phyloP scores from a whole-genome alignment of 2,329 filamentous ascomycete genomes.

The Teratosphaeria gauchensis region DNA sequence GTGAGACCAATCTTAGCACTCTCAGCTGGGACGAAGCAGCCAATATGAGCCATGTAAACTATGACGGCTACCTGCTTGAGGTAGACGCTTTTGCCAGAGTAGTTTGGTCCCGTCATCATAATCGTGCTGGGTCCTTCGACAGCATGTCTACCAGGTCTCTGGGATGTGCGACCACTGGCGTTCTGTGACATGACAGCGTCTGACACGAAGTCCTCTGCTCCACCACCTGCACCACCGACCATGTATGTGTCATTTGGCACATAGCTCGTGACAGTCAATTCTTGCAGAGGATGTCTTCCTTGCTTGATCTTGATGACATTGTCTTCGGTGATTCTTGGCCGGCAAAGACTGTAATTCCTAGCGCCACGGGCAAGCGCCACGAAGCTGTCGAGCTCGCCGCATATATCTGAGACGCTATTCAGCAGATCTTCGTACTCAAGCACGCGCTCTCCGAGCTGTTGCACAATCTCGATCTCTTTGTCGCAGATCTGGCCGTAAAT shows the following conservation, averaged over 20 bases:
- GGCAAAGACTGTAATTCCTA: constrained; percentile 58
- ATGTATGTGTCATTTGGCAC: constrained; percentile 74
- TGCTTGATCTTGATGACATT: constrained; percentile 65
- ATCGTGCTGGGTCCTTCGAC: constrained; percentile 53
- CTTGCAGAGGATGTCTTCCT: constrained; percentile 82
- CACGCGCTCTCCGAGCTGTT: constrained; percentile 62
- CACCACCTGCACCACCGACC: constrained; percentile 45
- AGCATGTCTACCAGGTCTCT: not conserved
- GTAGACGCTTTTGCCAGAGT: constrained; percentile 93
- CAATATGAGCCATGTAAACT: constrained; percentile 84
- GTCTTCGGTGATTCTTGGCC: constrained; percentile 58
- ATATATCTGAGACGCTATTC: constrained; percentile 61
- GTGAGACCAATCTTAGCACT: constrained; percentile 72
- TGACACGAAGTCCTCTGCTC: not conserved
- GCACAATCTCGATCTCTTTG: constrained; percentile 79
- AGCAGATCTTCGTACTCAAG: constrained; percentile 60
- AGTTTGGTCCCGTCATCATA: constrained; percentile 85
- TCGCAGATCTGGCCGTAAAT: constrained; percentile 79
- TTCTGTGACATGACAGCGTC: not conserved
- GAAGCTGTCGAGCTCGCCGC: constrained; percentile 79
- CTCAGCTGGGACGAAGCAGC: constrained; percentile 80
- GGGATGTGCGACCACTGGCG: not conserved
- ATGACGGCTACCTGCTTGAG: constrained; percentile 88
- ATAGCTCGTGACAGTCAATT: constrained; percentile 69
- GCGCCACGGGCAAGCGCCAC: constrained; percentile 73